phyloP scores from a whole-genome alignment of 176 grass and related monocot species.

The Ampelocalamus luodianensis region DNA sequence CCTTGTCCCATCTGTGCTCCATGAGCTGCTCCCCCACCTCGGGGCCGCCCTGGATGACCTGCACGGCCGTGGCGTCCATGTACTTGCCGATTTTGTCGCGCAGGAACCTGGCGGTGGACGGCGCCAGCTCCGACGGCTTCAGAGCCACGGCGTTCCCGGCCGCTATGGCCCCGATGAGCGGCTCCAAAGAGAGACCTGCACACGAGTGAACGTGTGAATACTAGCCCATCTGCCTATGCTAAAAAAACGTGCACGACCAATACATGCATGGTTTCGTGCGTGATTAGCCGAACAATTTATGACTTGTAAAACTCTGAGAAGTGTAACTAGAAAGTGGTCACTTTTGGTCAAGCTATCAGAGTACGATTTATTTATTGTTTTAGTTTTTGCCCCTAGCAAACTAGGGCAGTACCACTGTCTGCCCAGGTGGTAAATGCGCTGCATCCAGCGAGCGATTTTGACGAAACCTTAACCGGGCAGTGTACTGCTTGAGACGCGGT shows the following conservation, averaged over 20 bases:
- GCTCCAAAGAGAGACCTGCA: conserved; percentile 84
- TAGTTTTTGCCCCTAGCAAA: neutral
- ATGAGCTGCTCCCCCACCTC: conserved; percentile 70
- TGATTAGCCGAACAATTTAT: neutral
- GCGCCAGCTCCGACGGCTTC: conserved; percentile 89
- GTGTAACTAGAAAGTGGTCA: neutral
- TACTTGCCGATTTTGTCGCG: conserved; percentile 54
- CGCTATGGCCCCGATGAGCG: conserved; percentile 79
- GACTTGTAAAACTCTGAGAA: neutral
- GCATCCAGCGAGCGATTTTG: neutral
- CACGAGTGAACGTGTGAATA: neutral
- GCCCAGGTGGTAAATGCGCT: neutral
- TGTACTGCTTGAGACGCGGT: neutral
- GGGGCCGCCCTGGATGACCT: conserved; percentile 72
- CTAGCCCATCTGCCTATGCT: neutral
- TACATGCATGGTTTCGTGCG: neutral
- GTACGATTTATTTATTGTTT: no score
- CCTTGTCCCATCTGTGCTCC: conserved; percentile 88
- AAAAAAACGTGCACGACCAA: neutral
- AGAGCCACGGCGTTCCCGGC: conserved; percentile 79
- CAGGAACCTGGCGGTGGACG: conserved; percentile 65
- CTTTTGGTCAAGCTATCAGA: neutral
- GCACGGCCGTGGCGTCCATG: conserved; percentile 69
- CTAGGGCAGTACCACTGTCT: neutral
- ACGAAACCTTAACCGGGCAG: no score